phyloP scores from a whole-genome alignment of 257 asterid species.

The Solanum pennellii region DNA sequence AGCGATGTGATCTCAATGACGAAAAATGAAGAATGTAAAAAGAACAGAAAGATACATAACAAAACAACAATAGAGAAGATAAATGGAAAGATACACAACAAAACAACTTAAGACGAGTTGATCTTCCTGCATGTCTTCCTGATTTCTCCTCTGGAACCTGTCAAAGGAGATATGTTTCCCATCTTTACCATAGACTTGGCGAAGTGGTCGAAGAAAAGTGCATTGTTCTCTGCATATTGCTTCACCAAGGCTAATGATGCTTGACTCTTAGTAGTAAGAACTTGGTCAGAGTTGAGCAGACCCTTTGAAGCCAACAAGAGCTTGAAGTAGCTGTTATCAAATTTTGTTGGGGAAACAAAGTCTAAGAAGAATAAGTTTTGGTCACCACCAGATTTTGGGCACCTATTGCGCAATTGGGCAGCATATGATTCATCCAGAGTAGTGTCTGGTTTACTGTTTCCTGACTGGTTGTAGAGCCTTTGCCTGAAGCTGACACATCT shows the following conservation, averaged over 20 bases:
- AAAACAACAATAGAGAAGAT: neutral
- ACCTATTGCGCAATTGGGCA: slow-evolving; percentile 39
- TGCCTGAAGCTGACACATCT: slow-evolving; percentile 79
- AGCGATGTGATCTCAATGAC: neutral
- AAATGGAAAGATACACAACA: neutral
- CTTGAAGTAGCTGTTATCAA: slow-evolving; percentile 78
- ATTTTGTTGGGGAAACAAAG: slow-evolving; percentile 42
- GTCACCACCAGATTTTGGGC: slow-evolving; percentile 83
- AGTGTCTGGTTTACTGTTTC: slow-evolving; percentile 48
- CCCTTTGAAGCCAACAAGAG: slow-evolving; percentile 61
- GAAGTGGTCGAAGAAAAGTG: slow-evolving; percentile 65
- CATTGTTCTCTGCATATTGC: slow-evolving; percentile 46
- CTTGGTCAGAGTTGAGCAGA: slow-evolving; percentile 60
- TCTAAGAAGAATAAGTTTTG: slow-evolving; percentile 67
- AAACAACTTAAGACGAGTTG: slow-evolving; percentile 14
- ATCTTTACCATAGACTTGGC: slow-evolving; percentile 74
- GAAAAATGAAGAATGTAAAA: neutral
- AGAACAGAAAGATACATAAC: neutral
- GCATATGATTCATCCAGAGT: slow-evolving; percentile 53
- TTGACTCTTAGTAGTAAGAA: slow-evolving; percentile 60
- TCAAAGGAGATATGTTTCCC: slow-evolving; percentile 81
- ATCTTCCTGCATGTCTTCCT: slow-evolving; percentile 66
- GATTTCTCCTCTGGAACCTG: slow-evolving; percentile 65
- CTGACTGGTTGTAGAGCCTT: slow-evolving; percentile 77
- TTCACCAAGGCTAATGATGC: slow-evolving; percentile 54